Base-by-base conservation (phyloP, 1,139 yeast genomes). In the Debaryomyces sp. region DNA sequence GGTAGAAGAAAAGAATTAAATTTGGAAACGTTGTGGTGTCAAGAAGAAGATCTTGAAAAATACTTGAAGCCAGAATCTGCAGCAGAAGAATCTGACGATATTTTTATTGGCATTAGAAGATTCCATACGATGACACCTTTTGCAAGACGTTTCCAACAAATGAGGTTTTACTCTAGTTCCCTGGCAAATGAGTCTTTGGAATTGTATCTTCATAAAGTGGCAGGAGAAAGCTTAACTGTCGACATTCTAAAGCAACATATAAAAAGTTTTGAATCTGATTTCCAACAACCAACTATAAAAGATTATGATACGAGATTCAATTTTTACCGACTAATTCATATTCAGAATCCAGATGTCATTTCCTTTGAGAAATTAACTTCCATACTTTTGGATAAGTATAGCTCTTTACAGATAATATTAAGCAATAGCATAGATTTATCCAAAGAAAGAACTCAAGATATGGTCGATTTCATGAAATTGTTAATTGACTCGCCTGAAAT, bases 21-120 rank as follows among this genome's bases (percentile, higher is more conserved):
- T 55, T 74, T 92, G 58, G 97, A 91, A 62, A 73, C 77, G 32
- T 63, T 90, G 43, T 89, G 89, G 83, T 77, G 82, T 45, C 68
- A 70, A 32, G 78, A 75, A 18, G 73, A 68, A 30, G 84, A 80
- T 22, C 49, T 73, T 69, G 54, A 52, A 59, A 41, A 52, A 30
- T 22, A 47, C 32, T 27, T 10, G 39, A 47, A 22, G 26, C 26
- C 4, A 3, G 50, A 41, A 22, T 8, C 12, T 1, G 24, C 38
- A 2, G 18, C 29, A 12, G 45, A 17, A 17, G 59, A 52, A 3
- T 62, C 67, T 13, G 84, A 81, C 56, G 73, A 75, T 52, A 73
- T 81, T 21, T 81, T 81, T 55, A 63, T 69, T 35, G 85, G 85
- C 1, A 64, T 80, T 24, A 65, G 78, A 51, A 65, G 78, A 46